Conservation (phyloP, 352 stramenopile genomes). For the Globisporangium polare region DNA sequence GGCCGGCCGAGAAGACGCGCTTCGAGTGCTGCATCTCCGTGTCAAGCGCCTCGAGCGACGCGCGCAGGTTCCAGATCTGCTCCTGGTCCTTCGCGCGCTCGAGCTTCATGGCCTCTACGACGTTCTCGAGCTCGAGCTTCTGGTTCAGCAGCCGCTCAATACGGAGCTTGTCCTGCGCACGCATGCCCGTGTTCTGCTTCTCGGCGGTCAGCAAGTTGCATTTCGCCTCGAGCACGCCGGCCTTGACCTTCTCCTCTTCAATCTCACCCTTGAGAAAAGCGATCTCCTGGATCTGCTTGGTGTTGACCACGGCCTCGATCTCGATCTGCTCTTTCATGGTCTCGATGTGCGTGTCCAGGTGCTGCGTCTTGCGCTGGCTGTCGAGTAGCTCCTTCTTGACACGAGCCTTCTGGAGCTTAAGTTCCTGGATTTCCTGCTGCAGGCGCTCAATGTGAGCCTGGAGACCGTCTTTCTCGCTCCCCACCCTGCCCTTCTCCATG, state of each 20-base stretch:
- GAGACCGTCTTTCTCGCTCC: conserved; percentile 32
- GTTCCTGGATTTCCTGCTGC: conserved; percentile 24
- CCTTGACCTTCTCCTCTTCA: conserved; percentile 59
- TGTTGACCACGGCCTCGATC: conserved; percentile 42
- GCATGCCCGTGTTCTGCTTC: conserved; percentile 76
- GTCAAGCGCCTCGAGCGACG: conserved; percentile 67
- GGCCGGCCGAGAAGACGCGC: conserved; percentile 66
- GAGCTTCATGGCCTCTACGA: conserved; percentile 49
- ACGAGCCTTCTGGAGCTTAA: conserved; percentile 33
- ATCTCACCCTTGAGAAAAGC: conserved; percentile 29
- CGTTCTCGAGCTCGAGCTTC: conserved; percentile 70
- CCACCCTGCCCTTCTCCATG: conserved; percentile 60
- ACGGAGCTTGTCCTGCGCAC: conserved; percentile 71
- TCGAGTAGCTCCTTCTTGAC: conserved; percentile 49
- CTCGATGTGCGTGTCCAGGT: conserved; percentile 42
- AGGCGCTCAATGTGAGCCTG: conserved; percentile 29
- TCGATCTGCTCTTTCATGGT: conserved; percentile 71
- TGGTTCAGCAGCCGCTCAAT: conserved; percentile 77
- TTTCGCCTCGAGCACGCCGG: conserved; percentile 60
- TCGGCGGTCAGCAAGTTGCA: conserved; percentile 59
- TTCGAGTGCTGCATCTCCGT: conserved; percentile 78
- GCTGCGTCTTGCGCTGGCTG: conserved; percentile 39
- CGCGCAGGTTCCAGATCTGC: conserved; percentile 59
- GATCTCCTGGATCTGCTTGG: conserved; percentile 38
- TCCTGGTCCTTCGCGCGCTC: conserved; percentile 65